phyloP scores from a whole-genome alignment of 169 alveolate species.

The Eimeria falciformis region DNA sequence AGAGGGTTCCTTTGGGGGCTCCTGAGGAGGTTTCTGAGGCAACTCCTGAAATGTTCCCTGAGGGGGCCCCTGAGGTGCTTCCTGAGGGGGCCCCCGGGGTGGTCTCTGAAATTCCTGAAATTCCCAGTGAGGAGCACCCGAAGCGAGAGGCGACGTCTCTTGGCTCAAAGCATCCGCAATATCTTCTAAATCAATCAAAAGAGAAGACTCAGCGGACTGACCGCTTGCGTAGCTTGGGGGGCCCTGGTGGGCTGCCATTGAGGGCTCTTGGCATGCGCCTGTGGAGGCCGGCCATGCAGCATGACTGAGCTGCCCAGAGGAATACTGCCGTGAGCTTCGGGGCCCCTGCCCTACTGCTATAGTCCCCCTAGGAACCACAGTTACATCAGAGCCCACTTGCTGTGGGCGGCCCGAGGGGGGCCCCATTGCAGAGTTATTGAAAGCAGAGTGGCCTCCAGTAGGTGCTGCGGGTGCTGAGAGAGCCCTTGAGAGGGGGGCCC shows the following conservation, averaged over 20 bases:
- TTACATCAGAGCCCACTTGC: too few species aligned
- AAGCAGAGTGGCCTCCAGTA: neutral
- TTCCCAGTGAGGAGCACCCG: too few species aligned
- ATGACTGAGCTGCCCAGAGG: neutral
- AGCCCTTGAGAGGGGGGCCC: neutral
- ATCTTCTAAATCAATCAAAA: conserved; percentile 21
- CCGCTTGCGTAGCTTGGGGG: neutral
- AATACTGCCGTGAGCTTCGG: neutral
- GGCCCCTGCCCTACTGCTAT: conserved; percentile 17
- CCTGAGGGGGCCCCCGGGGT: conserved; percentile 28
- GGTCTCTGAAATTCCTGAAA: neutral
- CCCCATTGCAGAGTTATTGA: too few species aligned
- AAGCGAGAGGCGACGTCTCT: neutral
- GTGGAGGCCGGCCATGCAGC: neutral
- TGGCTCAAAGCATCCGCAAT: conserved; percentile 33
- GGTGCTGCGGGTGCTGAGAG: neutral
- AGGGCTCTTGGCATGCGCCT: neutral
- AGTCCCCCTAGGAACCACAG: neutral
- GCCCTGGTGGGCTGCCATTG: conserved; percentile 19
- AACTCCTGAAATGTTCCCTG: conserved; percentile 12
- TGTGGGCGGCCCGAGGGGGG: too few species aligned
- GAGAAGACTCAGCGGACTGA: neutral
- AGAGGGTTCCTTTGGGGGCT: conserved; percentile 34
- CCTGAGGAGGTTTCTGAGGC: conserved; percentile 14
- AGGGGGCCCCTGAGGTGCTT: neutral